Percentiles rank a stretch among this genome's conserved stretches.
phyloP scores from a whole-genome alignment of 352 stramenopile species.

The Lagenidium sp. region DNA sequence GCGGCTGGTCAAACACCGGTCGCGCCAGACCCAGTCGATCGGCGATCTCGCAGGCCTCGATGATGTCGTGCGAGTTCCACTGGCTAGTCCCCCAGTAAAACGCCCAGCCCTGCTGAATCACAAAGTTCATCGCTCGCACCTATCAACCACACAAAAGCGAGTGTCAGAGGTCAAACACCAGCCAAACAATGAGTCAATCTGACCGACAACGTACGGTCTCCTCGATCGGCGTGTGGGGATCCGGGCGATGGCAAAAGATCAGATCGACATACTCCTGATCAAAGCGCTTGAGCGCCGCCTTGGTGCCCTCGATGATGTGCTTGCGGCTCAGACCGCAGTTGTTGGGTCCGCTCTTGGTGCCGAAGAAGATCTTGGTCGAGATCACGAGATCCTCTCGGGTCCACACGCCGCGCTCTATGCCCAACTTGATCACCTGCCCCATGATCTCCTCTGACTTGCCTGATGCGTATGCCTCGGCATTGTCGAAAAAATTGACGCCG shows the following conservation, averaged over 20 bases:
- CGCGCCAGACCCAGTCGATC: constrained; percentile 24
- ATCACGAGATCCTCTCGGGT: constrained; percentile 52
- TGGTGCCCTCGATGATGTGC: constrained; percentile 49
- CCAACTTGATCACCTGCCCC: constrained; percentile 42
- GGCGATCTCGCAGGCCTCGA: constrained; percentile 44
- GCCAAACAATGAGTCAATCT: too few species aligned
- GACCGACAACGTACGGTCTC: constrained; percentile 48
- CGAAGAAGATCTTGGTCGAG: constrained; percentile 65
- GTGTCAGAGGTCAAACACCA: too few species aligned
- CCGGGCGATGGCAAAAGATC: constrained; percentile 58
- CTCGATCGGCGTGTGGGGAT: constrained; percentile 53
- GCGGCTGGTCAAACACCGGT: constrained; percentile 40
- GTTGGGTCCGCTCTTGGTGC: constrained; percentile 28
- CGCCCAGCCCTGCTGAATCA: constrained; percentile 14
- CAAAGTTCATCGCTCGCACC: constrained; percentile 19
- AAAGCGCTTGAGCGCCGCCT: constrained; percentile 48
- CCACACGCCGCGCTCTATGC: constrained; percentile 30
- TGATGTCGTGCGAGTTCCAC: constrained; percentile 60
- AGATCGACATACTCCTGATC: constrained; percentile 53
- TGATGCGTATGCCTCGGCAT: constrained; percentile 40
- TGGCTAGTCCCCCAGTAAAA: constrained; percentile 57
- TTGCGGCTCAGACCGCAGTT: constrained; percentile 33
- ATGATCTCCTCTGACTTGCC: constrained; percentile 43
- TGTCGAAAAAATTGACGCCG: constrained; percentile 66
- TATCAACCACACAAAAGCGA: too few species aligned